Evolutionary conservation across 2,329 filamentous ascomycete genomes (phyloP).

Genomic region (Colletotrichum lupini): DNA sequence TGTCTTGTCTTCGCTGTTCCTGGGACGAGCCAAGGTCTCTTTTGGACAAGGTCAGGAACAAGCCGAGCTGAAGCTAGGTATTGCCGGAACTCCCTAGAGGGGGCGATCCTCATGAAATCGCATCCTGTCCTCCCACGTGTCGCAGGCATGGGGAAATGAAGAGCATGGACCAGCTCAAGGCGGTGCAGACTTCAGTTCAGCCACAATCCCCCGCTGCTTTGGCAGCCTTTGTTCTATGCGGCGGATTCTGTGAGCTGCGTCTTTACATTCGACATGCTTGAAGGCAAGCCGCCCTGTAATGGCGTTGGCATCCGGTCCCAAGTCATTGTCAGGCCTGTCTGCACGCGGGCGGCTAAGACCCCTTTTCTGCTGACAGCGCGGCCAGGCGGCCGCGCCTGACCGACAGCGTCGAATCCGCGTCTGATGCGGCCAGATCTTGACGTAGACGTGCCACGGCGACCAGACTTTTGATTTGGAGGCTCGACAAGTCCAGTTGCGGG

Average conservation of each 20-base stretch:
- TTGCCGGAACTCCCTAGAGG: slow-evolving; percentile 17
- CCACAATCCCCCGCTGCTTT: slow-evolving; percentile 5
- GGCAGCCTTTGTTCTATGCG: not conserved
- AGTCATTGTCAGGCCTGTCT: slow-evolving; percentile 12
- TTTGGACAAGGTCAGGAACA: slow-evolving; percentile 31
- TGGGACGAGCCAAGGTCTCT: slow-evolving; percentile 17
- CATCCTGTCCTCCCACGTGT: slow-evolving; percentile 32
- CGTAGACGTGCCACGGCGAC: slow-evolving; percentile 5
- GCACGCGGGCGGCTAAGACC: slow-evolving; percentile 15
- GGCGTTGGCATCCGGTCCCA: slow-evolving; percentile 5
- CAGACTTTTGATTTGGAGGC: not conserved
- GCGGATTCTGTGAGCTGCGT: not conserved
- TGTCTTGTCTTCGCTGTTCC: slow-evolving; percentile 4
- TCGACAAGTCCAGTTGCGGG: not conserved
- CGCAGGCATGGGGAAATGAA: slow-evolving; percentile 32
- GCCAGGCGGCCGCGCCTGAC: not conserved
- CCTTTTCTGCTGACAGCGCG: slow-evolving; percentile 18
- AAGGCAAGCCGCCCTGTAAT: slow-evolving; percentile 18
- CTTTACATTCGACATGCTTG: slow-evolving; percentile 17
- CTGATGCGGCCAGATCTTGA: not conserved
- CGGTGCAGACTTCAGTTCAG: slow-evolving; percentile 23
- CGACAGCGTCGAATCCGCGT: not conserved
- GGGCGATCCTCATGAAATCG: slow-evolving; percentile 34
- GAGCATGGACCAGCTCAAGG: slow-evolving; percentile 30
- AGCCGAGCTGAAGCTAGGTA: slow-evolving; percentile 24